Conservation (phyloP, 225 moss, liverwort and hornwort species). For the Antitrichia curtipendula region DNA sequence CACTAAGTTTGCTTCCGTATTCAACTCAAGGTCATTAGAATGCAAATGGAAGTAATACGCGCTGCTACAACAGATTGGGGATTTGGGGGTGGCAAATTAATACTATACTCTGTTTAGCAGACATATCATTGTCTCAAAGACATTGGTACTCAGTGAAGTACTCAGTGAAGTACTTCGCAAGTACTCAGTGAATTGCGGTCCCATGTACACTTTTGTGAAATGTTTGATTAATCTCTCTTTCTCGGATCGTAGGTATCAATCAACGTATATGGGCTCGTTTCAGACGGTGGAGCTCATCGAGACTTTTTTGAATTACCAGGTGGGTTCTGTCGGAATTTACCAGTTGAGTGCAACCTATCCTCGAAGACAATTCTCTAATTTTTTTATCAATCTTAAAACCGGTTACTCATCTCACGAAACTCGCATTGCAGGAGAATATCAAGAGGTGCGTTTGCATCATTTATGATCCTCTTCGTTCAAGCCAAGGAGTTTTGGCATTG, state of each 20-base stretch:
- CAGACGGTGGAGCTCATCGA: conserved; percentile 94
- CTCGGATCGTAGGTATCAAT: conserved; percentile 71
- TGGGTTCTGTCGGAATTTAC: neutral
- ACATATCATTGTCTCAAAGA: neutral
- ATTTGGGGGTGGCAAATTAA: neutral
- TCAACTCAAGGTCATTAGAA: neutral
- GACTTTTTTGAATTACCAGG: conserved; percentile 94
- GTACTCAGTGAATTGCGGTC: neutral
- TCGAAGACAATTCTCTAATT: neutral
- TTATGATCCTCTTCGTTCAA: conserved; percentile 80
- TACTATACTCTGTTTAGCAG: neutral
- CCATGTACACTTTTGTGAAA: neutral
- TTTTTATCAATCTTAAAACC: neutral
- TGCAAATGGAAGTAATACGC: neutral
- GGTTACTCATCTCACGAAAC: neutral
- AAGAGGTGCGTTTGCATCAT: conserved; percentile 98
- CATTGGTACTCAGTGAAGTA: neutral
- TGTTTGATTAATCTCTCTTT: neutral
- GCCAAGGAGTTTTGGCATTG: conserved; percentile 87
- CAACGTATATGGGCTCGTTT: conserved; percentile 96
- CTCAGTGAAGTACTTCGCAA: neutral
- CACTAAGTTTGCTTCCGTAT: neutral
- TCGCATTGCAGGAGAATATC: conserved; percentile 74
- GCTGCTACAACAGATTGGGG: neutral
- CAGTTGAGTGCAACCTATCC: neutral